Percentiles rank a stretch among this genome's conserved stretches.
These are phyloP conservation scores for Prunus mume DNA, from an alignment of 306 rosid genomes.

Conservation along the genomic window DNA sequence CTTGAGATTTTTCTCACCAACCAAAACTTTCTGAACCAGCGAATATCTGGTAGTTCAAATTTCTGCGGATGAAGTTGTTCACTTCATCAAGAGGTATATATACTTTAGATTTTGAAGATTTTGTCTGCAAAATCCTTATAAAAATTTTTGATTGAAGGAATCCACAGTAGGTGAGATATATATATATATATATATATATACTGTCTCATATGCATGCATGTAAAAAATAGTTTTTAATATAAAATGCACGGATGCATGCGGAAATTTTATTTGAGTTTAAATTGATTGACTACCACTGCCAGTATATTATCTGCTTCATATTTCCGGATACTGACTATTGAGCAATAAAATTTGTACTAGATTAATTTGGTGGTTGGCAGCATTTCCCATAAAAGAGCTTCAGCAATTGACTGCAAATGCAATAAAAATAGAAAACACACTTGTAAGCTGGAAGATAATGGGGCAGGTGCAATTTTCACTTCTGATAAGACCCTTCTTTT, in stretches of 20 bases:
- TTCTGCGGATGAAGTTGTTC: not conserved
- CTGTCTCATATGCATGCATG: not conserved
- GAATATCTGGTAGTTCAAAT: conserved; percentile 11
- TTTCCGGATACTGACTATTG: conserved; percentile 13
- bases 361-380: conserved; percentile 17
- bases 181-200: not conserved
- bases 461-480: not conserved
- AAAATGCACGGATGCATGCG: not conserved
- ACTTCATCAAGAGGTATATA: not conserved
- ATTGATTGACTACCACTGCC: too few species aligned
- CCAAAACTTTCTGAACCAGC: conserved; percentile 4
- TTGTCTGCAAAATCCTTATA: not conserved
- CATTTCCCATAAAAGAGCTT: conserved; percentile 23
- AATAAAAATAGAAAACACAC: not conserved
- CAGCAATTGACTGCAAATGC: not conserved
- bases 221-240: conserved; percentile 21
- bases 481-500: not conserved
- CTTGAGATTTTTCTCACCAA: not conserved
- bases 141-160: not conserved
- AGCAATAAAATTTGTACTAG: not conserved
- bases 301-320: conserved; percentile 9
- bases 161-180: conserved; percentile 25
- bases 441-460: not conserved
- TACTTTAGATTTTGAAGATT: conserved; percentile 7
- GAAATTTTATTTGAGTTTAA: conserved; percentile 16